Evolutionary conservation across 73 alveolate genomes (phyloP), one percentile per base, ranked within the genome.

Genomic region (Paramecium tetraurelia): DNA sequence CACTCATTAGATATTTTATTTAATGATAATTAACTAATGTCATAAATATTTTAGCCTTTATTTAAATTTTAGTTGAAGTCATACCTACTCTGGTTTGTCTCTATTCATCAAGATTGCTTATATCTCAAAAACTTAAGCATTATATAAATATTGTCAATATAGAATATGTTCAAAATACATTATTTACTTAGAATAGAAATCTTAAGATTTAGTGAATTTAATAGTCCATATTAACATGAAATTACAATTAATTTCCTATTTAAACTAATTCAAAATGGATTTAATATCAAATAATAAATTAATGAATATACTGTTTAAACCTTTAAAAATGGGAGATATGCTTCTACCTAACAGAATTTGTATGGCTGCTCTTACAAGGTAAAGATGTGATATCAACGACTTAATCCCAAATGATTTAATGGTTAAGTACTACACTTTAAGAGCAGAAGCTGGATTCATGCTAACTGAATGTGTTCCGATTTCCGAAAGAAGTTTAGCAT

Each of bases 371-470:
- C 12, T 92, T 21, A 92, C 97, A 22, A 80, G 97, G 43, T 11
- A 53, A 36, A 92, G 97, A 71, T 94, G 95, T 14, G 95, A 85
- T 9, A 58, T 44, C 16, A 86, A 68, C 12, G 40, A 84, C 18
- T 69, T 72, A 4, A 38, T 92, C 24, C 94, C 97, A 11, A 94
- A 80, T 50, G 95, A 94, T 68, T 40, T 94, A 3, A 89, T 57
- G 85, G 94, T 53, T 27, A 95, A 94, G 57, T 94, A 94, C 57
- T 94, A 94, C 58, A 22, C 95, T 16, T 59, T 89, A 94, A 92
- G 95, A 70, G 94, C 97, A 2, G 24, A 53, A 16, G 93, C 95
- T 24, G 97, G 97, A 27, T 85, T 94, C n/a, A 92, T 94, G 20
- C 14, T 94, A 9, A 94, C 95, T 33, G 97, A 94, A 92, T 92